Base-by-base conservation (phyloP, 2,329 filamentous ascomycete genomes). In the Sarocladium oryzae region DNA sequence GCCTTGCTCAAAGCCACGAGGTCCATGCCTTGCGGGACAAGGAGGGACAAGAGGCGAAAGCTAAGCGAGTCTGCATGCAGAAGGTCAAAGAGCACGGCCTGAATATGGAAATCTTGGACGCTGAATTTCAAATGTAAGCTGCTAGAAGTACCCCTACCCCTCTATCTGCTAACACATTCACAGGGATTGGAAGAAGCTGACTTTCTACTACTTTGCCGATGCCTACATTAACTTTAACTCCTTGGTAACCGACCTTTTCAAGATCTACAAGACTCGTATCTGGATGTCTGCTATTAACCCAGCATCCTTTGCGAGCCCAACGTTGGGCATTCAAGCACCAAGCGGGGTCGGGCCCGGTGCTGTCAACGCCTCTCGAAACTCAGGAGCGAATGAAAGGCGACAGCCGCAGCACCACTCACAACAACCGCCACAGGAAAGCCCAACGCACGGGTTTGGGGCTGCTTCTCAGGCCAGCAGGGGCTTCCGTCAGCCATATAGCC, bases 261-360 rank as follows among this genome's bases (percentile, higher is more conserved):
- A 97, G 71, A 92, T 97, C 56, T 99, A 97, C 78, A 99, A 99
- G 75, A 96, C 92, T 20, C 84, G 95, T 60, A 99, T 99, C 61
- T 99, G 93, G 93, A 96, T 99, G 89, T 97, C 92, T 4, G 93
- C 93, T 3, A 95, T 99, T 68, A 99, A 99, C 65, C 93, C 93
- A 7, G 93, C 92, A 4, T 96, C 92, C 0, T 96, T 97, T 67
- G 88, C 88, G 21, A 91, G 84, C 56, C 86, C 88, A 16, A 83
- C 82, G 2, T 74, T 88, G 46, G 86, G 86, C 23, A 73, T 90
- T 20, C 84, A 85, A 63, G 82, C 84, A 2, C 82, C 85, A 1
- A 84, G 82, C 55, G 80, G 80, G 24, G 77, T 86, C 58, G 81
- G 82, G 0, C 81, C 82, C 8, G 84, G 83, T 21, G 81, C 82